These are phyloP conservation scores for Teratosphaeriaceae sp. DNA, from an alignment of 2,329 filamentous ascomycete species.

Conservation along the genomic window DNA sequence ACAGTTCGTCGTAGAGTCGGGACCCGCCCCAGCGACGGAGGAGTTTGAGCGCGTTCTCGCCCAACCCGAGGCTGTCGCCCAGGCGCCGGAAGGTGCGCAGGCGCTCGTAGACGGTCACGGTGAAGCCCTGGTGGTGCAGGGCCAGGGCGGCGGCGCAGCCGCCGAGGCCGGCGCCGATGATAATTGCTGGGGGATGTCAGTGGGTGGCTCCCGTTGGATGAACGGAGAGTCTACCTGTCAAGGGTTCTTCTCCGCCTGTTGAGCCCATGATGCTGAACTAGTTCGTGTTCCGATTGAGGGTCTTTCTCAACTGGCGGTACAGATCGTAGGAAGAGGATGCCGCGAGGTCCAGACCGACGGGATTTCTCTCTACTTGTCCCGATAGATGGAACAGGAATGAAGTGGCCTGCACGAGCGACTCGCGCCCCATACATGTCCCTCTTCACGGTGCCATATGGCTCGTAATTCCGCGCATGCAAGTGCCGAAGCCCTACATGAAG, in stretches of 20 bases:
- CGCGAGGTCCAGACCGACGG: background rate
- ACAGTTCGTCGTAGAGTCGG: conserved; percentile 5
- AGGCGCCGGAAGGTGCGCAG: conserved; percentile 4
- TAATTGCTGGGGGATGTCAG: conserved; percentile 3
- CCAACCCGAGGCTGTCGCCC: conserved; percentile 5
- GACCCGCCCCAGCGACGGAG: conserved; percentile 8
- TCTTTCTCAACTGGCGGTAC: no score
- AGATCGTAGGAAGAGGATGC: background rate
- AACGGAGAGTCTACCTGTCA: background rate
- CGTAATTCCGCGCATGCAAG: background rate
- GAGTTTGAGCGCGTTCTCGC: conserved; percentile 9
- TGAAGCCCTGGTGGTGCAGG: conserved; percentile 4
- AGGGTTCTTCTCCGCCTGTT: background rate
- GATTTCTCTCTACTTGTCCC: no score
- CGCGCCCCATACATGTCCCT: no score
- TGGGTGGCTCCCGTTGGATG: background rate
- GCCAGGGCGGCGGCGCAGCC: conserved; percentile 7
- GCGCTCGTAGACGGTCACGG: conserved; percentile 6
- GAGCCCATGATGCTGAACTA: background rate
- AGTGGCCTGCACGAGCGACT: no score
- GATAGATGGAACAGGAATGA: no score
- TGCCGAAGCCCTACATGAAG: background rate
- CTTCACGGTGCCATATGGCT: no score
- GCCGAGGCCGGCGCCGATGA: conserved; percentile 8
- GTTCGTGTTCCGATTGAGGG: background rate